These are phyloP conservation scores for Wickerhamiella lipophila DNA, from an alignment of 805 yeast species.

Conservation along the genomic window DNA sequence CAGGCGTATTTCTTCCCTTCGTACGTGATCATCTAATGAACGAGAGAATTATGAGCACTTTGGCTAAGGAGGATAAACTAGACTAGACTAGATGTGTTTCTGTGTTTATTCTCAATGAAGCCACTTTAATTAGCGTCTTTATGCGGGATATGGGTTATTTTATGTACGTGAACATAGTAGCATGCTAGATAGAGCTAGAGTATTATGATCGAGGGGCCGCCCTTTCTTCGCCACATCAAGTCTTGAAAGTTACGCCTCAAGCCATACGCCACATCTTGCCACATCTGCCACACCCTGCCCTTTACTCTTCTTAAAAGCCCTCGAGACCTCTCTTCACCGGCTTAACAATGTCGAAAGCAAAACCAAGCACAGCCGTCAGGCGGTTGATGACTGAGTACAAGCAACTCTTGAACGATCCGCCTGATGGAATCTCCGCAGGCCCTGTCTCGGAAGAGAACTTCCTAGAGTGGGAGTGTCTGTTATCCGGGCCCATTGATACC, in stretches of 20 bases:
- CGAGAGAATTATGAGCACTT: neutral
- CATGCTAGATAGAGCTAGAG: too few relatives aligned
- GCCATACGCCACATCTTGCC: neutral
- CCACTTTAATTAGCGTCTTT: too few relatives aligned
- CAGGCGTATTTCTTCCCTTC: conserved; percentile 22
- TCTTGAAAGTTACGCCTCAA: too few relatives aligned
- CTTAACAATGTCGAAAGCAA: neutral
- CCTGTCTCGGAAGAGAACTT: conserved; percentile 66
- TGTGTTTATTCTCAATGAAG: too few relatives aligned
- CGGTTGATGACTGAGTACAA: conserved; percentile 80
- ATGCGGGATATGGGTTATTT: too few relatives aligned
- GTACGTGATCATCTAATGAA: conserved; percentile 12
- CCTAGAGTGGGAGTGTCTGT: conserved; percentile 70
- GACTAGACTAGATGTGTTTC: too few relatives aligned
- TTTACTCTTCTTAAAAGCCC: neutral
- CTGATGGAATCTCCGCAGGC: conserved; percentile 92
- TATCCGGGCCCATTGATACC: conserved; percentile 75
- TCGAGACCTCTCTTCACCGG: neutral
- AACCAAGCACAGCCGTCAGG: conserved; percentile 57
- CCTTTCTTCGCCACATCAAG: neutral
- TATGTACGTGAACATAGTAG: too few relatives aligned
- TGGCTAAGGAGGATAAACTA: neutral
- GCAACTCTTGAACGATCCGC: conserved; percentile 72
- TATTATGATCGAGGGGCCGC: too few relatives aligned
- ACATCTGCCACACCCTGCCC: neutral